phyloP scores from a whole-genome alignment of 768 basidiomycete species.

The Lentinula detonsa region DNA sequence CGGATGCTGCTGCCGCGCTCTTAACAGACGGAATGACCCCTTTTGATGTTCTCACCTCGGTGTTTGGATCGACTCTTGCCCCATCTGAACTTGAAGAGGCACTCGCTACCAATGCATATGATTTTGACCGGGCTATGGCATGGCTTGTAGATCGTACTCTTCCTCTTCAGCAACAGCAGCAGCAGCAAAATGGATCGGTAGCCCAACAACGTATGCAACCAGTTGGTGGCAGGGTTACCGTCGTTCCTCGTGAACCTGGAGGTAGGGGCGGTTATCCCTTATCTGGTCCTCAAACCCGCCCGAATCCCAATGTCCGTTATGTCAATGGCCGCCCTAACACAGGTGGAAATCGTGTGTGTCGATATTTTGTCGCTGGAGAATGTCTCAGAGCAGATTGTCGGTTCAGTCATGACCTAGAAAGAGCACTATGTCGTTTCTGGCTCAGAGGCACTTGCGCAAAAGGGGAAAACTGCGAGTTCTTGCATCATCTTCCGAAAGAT shows the following conservation, averaged over 20 bases:
- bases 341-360: slow-evolving; percentile 78
- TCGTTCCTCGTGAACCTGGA: slow-evolving; percentile 53
- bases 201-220: slow-evolving; percentile 43
- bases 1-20: slow-evolving; percentile 49
- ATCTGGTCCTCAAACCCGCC: not conserved
- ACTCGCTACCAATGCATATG: slow-evolving; percentile 79
- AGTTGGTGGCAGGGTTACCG: slow-evolving; percentile 61
- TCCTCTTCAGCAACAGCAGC: slow-evolving; percentile 42
- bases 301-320: slow-evolving; percentile 32
- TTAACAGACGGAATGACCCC: slow-evolving; percentile 95
- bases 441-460: slow-evolving; percentile 96
- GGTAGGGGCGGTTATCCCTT: slow-evolving; percentile 33
- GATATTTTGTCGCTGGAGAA: slow-evolving; percentile 96
- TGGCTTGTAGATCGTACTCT: slow-evolving; percentile 79
- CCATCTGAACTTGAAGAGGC: slow-evolving; percentile 94
- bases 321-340: slow-evolving; percentile 51
- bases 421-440: slow-evolving; percentile 96
- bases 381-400: slow-evolving; percentile 95
- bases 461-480: slow-evolving; percentile 92
- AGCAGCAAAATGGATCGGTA: not conserved
- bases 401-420: slow-evolving; percentile 94
- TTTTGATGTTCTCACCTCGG: slow-evolving; percentile 89
- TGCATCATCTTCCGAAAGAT: slow-evolving; percentile 86
- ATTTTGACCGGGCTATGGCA: slow-evolving; percentile 94
- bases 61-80: slow-evolving; percentile 88